A percentile compares a stretch with the other conserved stretches of the same genome.
Evolutionary conservation across 768 basidiomycete species (phyloP).

Genomic region (Termitomyces sp.): DNA sequence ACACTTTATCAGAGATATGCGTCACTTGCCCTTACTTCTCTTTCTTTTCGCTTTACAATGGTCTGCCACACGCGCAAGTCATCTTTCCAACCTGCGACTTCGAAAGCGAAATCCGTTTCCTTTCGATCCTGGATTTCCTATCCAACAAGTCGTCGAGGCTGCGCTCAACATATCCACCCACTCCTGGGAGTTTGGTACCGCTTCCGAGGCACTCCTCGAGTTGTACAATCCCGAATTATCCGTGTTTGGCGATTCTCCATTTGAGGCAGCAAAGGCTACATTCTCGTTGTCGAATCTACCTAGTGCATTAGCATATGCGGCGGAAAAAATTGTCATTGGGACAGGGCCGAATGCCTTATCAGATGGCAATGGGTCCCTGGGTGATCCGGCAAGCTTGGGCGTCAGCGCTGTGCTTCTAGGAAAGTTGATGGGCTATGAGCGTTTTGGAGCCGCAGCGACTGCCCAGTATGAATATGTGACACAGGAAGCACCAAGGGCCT

Average conservation of each 20-base stretch:
- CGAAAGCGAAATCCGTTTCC: conserved; percentile 6
- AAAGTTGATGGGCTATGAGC: conserved; percentile 16
- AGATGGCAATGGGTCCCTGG: conserved; percentile 28
- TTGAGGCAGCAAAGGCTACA: conserved; percentile 3
- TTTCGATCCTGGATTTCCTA: conserved; percentile 22
- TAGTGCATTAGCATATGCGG: neutral
- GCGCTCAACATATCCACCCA: conserved; percentile 20
- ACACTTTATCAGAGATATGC: neutral
- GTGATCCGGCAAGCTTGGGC: conserved; percentile 35
- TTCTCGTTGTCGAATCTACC: neutral
- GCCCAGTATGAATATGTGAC: conserved; percentile 39
- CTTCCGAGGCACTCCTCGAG: conserved; percentile 22
- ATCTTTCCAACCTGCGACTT: no score
- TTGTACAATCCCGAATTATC: conserved; percentile 19
- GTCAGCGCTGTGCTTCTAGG: conserved; percentile 38
- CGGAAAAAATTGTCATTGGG: neutral
- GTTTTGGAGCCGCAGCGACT: conserved; percentile 26
- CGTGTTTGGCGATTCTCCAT: conserved; percentile 21
- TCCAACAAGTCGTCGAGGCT: conserved; percentile 15
- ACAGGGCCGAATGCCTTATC: conserved; percentile 21
- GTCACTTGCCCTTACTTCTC: neutral
- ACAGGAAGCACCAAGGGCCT: conserved; percentile 30
- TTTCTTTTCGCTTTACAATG: neutral
- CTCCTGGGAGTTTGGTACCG: conserved; percentile 27
- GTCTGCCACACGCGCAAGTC: neutral